phyloP scores from a whole-genome alignment of 1,284 basidiomycete genomes.

The Wallemia ichthyophaga region DNA sequence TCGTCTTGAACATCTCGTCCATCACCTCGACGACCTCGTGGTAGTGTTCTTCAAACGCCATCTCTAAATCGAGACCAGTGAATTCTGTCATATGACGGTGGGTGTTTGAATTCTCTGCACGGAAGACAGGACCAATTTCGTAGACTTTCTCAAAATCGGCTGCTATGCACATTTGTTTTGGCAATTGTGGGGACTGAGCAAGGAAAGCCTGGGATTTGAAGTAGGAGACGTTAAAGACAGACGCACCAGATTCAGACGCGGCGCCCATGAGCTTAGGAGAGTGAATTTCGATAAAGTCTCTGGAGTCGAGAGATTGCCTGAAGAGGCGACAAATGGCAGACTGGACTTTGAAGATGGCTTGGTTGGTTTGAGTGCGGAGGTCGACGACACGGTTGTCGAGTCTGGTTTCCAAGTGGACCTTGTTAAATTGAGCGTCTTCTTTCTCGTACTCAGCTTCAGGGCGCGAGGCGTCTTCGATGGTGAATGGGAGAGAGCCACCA shows the following conservation, averaged over 20 bases:
- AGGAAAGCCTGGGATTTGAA: constrained; percentile 90
- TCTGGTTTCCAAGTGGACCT: constrained; percentile 64
- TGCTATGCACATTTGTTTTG: constrained; percentile 98
- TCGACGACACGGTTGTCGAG: constrained; percentile 88
- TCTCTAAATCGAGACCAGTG: constrained; percentile 93
- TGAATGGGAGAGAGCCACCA: constrained; percentile 39
- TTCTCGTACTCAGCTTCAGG: constrained; percentile 44
- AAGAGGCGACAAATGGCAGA: constrained; percentile 66
- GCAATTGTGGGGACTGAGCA: constrained; percentile 85
- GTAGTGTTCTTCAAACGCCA: constrained; percentile 94
- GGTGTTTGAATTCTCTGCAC: constrained; percentile 92
- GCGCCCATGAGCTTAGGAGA: constrained; percentile 91
- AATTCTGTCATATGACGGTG: constrained; percentile 97
- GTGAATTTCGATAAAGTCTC: constrained; percentile 79
- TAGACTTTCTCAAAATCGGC: constrained; percentile 95
- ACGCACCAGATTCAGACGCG: constrained; percentile 84
- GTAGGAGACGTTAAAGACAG: constrained; percentile 91
- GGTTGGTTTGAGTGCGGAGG: constrained; percentile 81
- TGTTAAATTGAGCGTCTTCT: constrained; percentile 24
- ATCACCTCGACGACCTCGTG: constrained; percentile 77
- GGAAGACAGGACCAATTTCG: constrained; percentile 85
- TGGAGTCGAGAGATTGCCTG: constrained; percentile 44
- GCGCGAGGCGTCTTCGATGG: constrained; percentile 69
- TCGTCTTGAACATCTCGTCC: constrained; percentile 47
- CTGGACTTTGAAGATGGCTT: constrained; percentile 81